Evolutionary conservation across 768 basidiomycete species (phyloP).

Genomic region (Symmetrospora coprosmae): DNA sequence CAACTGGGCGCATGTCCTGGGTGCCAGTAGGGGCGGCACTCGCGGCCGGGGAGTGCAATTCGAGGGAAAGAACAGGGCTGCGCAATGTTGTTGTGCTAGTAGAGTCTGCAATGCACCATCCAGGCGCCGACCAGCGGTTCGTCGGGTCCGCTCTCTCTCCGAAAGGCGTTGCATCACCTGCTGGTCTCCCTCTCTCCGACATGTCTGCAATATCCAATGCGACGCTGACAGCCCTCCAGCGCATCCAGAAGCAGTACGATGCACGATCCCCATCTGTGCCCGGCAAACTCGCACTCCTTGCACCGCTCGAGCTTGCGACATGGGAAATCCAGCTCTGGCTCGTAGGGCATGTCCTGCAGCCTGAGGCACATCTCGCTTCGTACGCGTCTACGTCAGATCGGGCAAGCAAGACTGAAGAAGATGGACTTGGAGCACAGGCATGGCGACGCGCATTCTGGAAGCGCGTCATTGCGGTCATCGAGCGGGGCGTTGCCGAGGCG

Average conservation of each 20-base stretch:
- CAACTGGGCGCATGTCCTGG: slow-evolving; percentile 85
- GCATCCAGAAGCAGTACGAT: neutral
- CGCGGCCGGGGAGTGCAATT: too few species aligned
- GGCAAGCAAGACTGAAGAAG: neutral
- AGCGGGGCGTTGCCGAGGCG: neutral
- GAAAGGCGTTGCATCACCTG: too few species aligned
- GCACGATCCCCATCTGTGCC: neutral
- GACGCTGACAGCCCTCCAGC: neutral
- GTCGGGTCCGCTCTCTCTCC: too few species aligned
- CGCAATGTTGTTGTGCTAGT: too few species aligned
- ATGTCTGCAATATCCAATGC: neutral
- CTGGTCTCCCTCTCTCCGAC: too few species aligned
- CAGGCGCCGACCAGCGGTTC: too few species aligned
- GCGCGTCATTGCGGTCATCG: neutral
- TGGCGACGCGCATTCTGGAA: slow-evolving; percentile 20
- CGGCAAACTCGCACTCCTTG: neutral
- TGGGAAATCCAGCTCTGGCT: neutral
- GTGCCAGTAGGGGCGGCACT: too few species aligned
- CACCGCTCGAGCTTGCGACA: neutral
- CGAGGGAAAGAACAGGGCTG: too few species aligned
- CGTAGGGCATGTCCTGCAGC: neutral
- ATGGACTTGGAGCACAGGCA: neutral
- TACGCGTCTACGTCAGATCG: neutral
- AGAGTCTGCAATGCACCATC: too few species aligned
- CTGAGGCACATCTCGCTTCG: neutral